Conservation (phyloP, 2,329 filamentous ascomycete species). For the Raffaelea ambrosiae region DNA sequence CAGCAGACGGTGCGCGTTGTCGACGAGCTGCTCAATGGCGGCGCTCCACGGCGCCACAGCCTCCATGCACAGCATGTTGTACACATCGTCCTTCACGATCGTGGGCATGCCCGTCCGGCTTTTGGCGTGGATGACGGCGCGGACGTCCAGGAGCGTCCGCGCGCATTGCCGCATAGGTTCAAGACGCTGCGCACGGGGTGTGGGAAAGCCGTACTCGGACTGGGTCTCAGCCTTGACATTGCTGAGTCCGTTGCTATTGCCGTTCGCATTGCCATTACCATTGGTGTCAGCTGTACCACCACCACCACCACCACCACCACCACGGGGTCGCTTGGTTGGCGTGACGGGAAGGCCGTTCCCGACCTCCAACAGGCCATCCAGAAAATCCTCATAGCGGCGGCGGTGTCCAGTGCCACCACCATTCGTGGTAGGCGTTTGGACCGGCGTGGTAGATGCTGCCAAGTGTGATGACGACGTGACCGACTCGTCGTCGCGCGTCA, state of each 20-base stretch:
- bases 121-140: constrained; percentile 43
- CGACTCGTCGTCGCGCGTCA: constrained; percentile 23
- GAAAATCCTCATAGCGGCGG: constrained; percentile 6
- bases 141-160: constrained; percentile 40
- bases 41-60: constrained; percentile 49
- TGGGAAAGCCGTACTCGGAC: no score
- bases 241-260: no score
- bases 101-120: constrained; percentile 50
- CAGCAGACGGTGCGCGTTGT: constrained; percentile 39
- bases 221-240: constrained; percentile 17
- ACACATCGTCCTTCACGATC: constrained; percentile 50
- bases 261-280: no score
- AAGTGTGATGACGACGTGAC: no score
- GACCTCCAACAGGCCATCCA: constrained; percentile 8
- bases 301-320: neutral
- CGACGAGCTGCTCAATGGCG: constrained; percentile 41
- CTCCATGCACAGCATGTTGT: constrained; percentile 47
- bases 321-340: constrained; percentile 10
- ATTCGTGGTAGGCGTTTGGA: no score
- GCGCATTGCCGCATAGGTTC: no score
- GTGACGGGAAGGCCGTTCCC: neutral
- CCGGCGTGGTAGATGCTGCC: no score
- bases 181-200: no score
- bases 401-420: constrained; percentile 7
- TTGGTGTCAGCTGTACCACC: no score